Evolutionary conservation across 352 stramenopile genomes (phyloP).

Genomic region (Phytophthora meadii): DNA sequence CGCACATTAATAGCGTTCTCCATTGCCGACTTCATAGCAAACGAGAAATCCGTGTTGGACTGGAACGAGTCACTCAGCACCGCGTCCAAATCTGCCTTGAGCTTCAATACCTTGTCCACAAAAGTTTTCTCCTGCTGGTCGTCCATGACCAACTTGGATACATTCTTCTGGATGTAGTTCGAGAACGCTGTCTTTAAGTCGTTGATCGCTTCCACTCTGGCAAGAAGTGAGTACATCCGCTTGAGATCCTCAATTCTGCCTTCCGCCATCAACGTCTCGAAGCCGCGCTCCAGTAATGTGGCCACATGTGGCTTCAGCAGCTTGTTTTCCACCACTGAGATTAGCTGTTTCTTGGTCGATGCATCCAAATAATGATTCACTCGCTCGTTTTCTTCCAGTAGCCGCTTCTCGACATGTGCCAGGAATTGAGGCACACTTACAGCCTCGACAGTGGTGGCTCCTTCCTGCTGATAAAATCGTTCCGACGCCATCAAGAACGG

Average conservation of each 20-base stretch:
- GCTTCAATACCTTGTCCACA: slow-evolving; percentile 89
- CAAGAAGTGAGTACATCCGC: slow-evolving; percentile 88
- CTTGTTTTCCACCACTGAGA: slow-evolving; percentile 80
- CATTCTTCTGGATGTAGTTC: slow-evolving; percentile 81
- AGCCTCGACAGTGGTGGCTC: slow-evolving; percentile 58
- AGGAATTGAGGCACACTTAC: slow-evolving; percentile 88
- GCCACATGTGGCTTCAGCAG: slow-evolving; percentile 86
- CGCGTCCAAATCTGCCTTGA: slow-evolving; percentile 86
- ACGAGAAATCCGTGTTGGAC: slow-evolving; percentile 76
- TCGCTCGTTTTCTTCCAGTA: slow-evolving; percentile 84
- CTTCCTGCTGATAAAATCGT: slow-evolving; percentile 89
- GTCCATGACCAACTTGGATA: slow-evolving; percentile 78
- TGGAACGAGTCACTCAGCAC: slow-evolving; percentile 82
- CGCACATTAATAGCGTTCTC: slow-evolving; percentile 91
- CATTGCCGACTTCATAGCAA: slow-evolving; percentile 88
- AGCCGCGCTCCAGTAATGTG: slow-evolving; percentile 86
- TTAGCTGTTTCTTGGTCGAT: slow-evolving; percentile 77
- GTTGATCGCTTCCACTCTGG: slow-evolving; percentile 71
- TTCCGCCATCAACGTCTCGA: slow-evolving; percentile 88
- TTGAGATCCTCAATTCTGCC: slow-evolving; percentile 84
- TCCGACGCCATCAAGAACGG: slow-evolving; percentile 89
- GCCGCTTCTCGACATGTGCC: slow-evolving; percentile 85
- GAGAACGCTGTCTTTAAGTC: slow-evolving; percentile 74
- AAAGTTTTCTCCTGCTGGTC: slow-evolving; percentile 89
- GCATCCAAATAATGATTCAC: slow-evolving; percentile 79